Base-by-base conservation (phyloP, 1,284 basidiomycete species). In the Cryptococcus wingfieldii region DNA sequence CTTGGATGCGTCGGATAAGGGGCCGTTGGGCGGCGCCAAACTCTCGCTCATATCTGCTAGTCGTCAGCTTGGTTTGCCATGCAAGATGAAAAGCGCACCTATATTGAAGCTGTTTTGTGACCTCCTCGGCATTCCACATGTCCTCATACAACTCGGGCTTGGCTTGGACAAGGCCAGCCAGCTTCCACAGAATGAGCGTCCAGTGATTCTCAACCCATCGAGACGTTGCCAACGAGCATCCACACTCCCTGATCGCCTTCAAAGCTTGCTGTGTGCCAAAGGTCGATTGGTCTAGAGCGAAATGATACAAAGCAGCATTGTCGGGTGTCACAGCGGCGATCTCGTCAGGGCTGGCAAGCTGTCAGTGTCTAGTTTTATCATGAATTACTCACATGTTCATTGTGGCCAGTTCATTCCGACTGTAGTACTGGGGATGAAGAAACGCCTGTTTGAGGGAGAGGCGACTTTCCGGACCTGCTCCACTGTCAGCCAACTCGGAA, bases 141-240 rank as follows among this genome's bases (percentile, higher is more conserved):
- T 80, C 71, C 9, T 68, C 62, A 65, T 87, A 85, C 42, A 80
- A 77, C 27, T 80, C 71, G 0, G 90, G 90, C 60, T 88, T 83
- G 4, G 91, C 80, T 39, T 82, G 80, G 0, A 86, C 85, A 80
- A 90, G 84, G 4, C 88, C 87, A 1, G 92, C 89, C 10, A 97
- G 77, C 75, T 98, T 98, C 96, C 96, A 98, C 6, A 98, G 80
- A 43, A 98, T 85, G 44, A 94, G 76, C 5, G 78, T 71, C 89
- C 91, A 98, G 66, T 97, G 93, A 67, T 97, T 96, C 39, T 88
- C 82, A 1, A 96, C 86, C 95, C 95, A 98, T 31, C 80, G 60
- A 19, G 37, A 47, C 0, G 65, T 72, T 4, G 61, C 67, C 9
- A 69, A 55, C 7, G 44, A 37, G 54, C 72, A 75, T 4, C 67